phyloP scores from a whole-genome alignment of 2,329 filamentous ascomycete species.

The Trichoderma gracile region DNA sequence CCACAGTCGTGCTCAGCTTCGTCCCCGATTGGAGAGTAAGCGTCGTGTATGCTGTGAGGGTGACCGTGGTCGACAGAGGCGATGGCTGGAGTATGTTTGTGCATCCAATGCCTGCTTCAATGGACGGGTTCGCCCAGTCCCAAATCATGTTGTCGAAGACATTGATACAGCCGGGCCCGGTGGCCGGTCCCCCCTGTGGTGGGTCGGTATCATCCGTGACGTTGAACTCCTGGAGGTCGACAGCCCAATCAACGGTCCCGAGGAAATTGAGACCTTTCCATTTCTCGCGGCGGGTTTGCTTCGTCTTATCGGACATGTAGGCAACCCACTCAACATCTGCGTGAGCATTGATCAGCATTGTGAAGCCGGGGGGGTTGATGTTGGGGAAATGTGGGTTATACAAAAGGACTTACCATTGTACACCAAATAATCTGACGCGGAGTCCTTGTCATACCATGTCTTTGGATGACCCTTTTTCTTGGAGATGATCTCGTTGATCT shows the following conservation, averaged over 20 bases:
- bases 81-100: slow-evolving; percentile 18
- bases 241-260: slow-evolving; percentile 22
- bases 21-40: slow-evolving; percentile 7
- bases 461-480: slow-evolving; percentile 25
- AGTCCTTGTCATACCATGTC: slow-evolving; percentile 19
- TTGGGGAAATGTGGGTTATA: no score
- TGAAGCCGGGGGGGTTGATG: no score
- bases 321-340: slow-evolving; percentile 17
- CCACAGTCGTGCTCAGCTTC: slow-evolving; percentile 4
- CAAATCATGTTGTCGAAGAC: slow-evolving; percentile 22
- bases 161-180: background rate
- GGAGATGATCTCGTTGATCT: slow-evolving; percentile 30
- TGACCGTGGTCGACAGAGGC: background rate
- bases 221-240: slow-evolving; percentile 16
- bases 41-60: slow-evolving; percentile 18
- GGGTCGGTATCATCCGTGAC: background rate
- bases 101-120: slow-evolving; percentile 11
- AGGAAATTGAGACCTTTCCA: slow-evolving; percentile 16
- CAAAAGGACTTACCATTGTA: slow-evolving; percentile 17
- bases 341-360: background rate
- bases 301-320: slow-evolving; percentile 19
- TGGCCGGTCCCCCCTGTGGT: no score
- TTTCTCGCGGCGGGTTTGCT: slow-evolving; percentile 13
- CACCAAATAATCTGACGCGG: slow-evolving; percentile 17
- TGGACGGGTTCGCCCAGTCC: slow-evolving; percentile 12